These are phyloP conservation scores for Pseudogymnoascus sp. DNA, from an alignment of 2,329 filamentous ascomycete species.

Conservation along the genomic window DNA sequence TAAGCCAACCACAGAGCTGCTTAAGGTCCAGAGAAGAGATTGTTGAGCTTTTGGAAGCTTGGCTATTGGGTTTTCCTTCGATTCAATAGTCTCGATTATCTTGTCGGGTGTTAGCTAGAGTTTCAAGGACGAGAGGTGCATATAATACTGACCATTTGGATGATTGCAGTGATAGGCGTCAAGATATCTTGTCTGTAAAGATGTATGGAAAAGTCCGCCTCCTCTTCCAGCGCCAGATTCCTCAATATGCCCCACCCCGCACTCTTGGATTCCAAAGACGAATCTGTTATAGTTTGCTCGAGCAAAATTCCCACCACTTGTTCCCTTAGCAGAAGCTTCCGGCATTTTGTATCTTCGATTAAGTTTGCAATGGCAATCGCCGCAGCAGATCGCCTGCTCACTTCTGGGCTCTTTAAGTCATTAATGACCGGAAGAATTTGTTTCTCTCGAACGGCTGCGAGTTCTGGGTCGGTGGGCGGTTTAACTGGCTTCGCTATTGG, in stretches of 20 bases:
- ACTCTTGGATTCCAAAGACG: slow-evolving; percentile 53
- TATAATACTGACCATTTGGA: slow-evolving; percentile 39
- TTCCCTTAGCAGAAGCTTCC: slow-evolving; percentile 59
- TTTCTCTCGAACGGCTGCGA: slow-evolving; percentile 54
- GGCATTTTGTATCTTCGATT: slow-evolving; percentile 52
- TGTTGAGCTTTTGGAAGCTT: slow-evolving; percentile 48
- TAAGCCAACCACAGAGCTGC: slow-evolving; percentile 46
- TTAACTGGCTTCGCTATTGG: slow-evolving; percentile 52
- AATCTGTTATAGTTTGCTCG: slow-evolving; percentile 56
- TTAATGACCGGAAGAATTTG: slow-evolving; percentile 56
- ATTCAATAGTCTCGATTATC: slow-evolving; percentile 26
- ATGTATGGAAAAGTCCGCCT: slow-evolving; percentile 59
- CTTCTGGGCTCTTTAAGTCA: slow-evolving; percentile 51
- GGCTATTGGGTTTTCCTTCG: slow-evolving; percentile 35
- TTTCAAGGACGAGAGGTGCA: not conserved
- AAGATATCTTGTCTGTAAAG: slow-evolving; percentile 55
- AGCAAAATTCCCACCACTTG: slow-evolving; percentile 57
- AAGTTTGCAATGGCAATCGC: slow-evolving; percentile 54
- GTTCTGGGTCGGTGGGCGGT: slow-evolving; percentile 54
- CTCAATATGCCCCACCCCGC: slow-evolving; percentile 62
- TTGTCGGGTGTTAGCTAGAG: slow-evolving; percentile 15
- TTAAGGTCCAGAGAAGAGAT: slow-evolving; percentile 45
- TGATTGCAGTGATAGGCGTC: slow-evolving; percentile 51
- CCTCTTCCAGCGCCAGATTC: slow-evolving; percentile 55
- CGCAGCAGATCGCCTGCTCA: slow-evolving; percentile 51